Evolutionary conservation across 2,329 filamentous ascomycete genomes (phyloP).

Genomic region (Ceratocystis destructans): DNA sequence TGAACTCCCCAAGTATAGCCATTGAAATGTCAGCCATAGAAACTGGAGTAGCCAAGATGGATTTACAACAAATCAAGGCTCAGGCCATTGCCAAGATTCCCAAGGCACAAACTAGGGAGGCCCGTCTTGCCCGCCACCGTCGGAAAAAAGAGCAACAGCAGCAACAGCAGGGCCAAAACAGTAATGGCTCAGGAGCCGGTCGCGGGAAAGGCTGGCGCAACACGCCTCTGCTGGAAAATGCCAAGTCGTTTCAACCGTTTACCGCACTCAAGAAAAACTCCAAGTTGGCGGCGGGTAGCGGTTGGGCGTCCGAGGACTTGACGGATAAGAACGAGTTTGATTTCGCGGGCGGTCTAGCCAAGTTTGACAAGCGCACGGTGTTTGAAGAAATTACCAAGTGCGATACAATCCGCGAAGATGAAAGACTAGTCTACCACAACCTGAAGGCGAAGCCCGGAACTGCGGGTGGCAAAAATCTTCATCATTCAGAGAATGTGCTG

Average conservation of each 20-base stretch:
- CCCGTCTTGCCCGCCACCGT: slow-evolving; percentile 9
- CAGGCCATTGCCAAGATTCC: background rate
- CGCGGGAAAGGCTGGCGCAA: slow-evolving; percentile 45
- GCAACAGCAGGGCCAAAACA: background rate
- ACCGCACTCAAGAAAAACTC: slow-evolving; percentile 41
- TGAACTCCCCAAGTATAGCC: background rate
- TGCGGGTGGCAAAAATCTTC: slow-evolving; percentile 74
- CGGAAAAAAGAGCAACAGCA: slow-evolving; percentile 11
- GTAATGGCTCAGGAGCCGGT: background rate
- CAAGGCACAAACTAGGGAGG: slow-evolving; percentile 6
- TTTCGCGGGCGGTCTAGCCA: slow-evolving; percentile 75
- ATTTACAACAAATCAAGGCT: background rate
- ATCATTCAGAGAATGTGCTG: slow-evolving; percentile 83
- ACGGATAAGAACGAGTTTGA: slow-evolving; percentile 95
- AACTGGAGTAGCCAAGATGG: slow-evolving; percentile 4
- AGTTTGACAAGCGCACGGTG: slow-evolving; percentile 84
- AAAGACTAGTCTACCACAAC: slow-evolving; percentile 84
- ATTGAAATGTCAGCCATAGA: slow-evolving; percentile 11
- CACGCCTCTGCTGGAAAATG: slow-evolving; percentile 47
- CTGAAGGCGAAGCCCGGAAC: slow-evolving; percentile 54
- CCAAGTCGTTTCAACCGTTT: slow-evolving; percentile 46
- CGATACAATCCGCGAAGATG: slow-evolving; percentile 76
- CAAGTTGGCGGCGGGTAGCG: slow-evolving; percentile 33
- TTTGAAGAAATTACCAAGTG: slow-evolving; percentile 87
- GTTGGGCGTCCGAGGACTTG: slow-evolving; percentile 91